Evolutionary conservation across 441 rosid species (phyloP), one percentile per base, ranked within the genome.

Genomic region (Pelargonium australe): DNA sequence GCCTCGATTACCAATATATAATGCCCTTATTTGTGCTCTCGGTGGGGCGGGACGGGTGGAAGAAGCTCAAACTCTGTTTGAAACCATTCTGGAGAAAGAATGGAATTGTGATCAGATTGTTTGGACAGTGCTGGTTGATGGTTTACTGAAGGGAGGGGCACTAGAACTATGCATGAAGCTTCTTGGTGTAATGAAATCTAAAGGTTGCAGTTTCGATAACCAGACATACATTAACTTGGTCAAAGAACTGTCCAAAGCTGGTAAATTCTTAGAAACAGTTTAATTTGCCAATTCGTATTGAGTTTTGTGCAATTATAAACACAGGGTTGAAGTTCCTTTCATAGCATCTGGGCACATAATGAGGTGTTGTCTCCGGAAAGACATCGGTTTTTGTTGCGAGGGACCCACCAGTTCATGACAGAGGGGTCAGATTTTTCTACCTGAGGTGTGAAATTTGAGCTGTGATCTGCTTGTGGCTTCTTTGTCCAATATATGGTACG

Each of bases 41-140:
- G 75, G 86, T 75, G 73, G 70, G 64, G 72, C 55, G 17, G 72
- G 63, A 68, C 80, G 71, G 8, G 64, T 68, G 12, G 82, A 75
- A 69, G 83, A 82, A 75, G 88, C 88, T 58, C 78, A 77, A 77
- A 67, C 63, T 6, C 40, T 87, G 64, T 84, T 85, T 70, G 76
- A 74, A 68, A 66, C 69, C 71, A 73, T 84, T 81, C 83, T 85
- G 62, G 75, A 67, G 69, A 71, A 84, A 67, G 70, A 80, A 65
- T 75, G 76, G 84, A 81, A 78, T 68, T 34, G 70, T 66, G 85
- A 84, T 77, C 85, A 85, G 78, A 78, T 87, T 80, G 84, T 81
- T 67, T 85, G 92, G 92, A 79, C 84, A 19, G 83, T 87, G 43
- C 72, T 87, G 77, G 40, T 82, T 71, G 92, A 85, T 79, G 92